These are phyloP conservation scores for Trichoderma citrinoviride DNA, from an alignment of 2,329 filamentous ascomycete genomes.

Conservation along the genomic window DNA sequence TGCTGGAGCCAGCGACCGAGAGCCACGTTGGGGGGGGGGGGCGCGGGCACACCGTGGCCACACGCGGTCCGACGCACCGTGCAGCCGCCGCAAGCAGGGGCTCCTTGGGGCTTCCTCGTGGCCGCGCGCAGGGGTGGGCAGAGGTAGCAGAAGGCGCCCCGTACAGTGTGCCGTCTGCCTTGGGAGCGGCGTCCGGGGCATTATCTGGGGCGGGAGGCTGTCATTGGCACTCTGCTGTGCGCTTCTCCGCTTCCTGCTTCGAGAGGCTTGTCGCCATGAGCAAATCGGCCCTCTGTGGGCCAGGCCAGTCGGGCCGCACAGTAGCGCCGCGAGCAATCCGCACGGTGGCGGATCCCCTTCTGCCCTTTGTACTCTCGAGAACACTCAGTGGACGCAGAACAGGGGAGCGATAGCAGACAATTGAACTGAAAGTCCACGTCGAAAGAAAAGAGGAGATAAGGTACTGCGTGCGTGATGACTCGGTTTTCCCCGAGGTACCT, in stretches of 20 bases:
- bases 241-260: neutral
- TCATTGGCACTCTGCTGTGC: neutral
- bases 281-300: constrained; percentile 12
- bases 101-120: neutral
- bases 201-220: constrained; percentile 7
- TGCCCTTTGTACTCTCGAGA: too few species aligned
- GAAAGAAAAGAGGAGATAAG: too few species aligned
- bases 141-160: neutral
- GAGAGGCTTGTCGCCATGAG: neutral
- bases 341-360: constrained; percentile 22
- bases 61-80: neutral
- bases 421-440: too few species aligned
- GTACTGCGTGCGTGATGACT: too few species aligned
- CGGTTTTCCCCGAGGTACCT: constrained; percentile 12
- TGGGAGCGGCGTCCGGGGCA: constrained; percentile 9
- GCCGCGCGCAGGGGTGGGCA: too few species aligned
- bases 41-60: constrained; percentile 10
- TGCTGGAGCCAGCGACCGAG: constrained; percentile 20
- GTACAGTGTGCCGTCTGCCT: neutral
- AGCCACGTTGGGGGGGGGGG: neutral
- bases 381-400: too few species aligned
- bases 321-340: constrained; percentile 22
- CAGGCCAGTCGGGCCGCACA: constrained; percentile 24
- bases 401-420: too few species aligned
- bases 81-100: constrained; percentile 21